phyloP scores from a whole-genome alignment of 345 rosid species.

The Laguncularia racemosa region DNA sequence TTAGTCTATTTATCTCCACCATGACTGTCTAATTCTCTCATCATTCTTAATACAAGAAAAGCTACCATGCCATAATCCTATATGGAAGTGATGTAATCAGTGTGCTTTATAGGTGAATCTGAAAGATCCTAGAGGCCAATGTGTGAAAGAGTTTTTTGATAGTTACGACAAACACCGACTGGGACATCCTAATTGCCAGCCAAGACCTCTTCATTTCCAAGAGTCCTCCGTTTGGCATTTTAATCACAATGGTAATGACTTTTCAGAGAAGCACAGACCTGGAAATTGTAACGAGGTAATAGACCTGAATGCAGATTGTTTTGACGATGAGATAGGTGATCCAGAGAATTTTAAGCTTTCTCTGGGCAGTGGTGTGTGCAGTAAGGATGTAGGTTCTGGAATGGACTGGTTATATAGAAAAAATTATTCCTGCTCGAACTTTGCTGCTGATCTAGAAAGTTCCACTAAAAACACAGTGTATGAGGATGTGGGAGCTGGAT shows the following conservation, averaged over 20 bases:
- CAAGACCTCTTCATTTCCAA: slow-evolving; percentile 19
- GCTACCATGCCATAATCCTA: too few relatives aligned
- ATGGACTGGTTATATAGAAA: slow-evolving; percentile 11
- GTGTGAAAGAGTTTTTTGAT: too few relatives aligned
- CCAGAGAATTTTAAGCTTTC: slow-evolving; percentile 34
- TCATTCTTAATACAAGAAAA: too few relatives aligned
- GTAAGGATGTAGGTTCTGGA: slow-evolving; percentile 7
- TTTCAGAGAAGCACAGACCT: slow-evolving; percentile 8
- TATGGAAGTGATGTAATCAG: too few relatives aligned
- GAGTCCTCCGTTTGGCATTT: too few relatives aligned
- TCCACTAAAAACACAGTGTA: background rate
- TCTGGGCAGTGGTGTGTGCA: slow-evolving; percentile 19
- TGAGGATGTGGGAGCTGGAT: background rate
- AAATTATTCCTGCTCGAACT: slow-evolving; percentile 8
- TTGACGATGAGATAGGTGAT: slow-evolving; percentile 3
- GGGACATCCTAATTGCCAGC: too few relatives aligned
- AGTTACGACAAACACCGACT: too few relatives aligned
- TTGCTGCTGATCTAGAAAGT: slow-evolving; percentile 28
- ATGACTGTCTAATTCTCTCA: too few relatives aligned
- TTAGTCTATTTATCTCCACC: background rate
- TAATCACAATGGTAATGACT: background rate
- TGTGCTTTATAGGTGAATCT: too few relatives aligned
- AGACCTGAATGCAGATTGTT: background rate
- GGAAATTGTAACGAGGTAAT: slow-evolving; percentile 1
- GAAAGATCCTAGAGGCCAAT: too few relatives aligned